Percentiles rank a stretch among this genome's conserved stretches.
phyloP scores from a whole-genome alignment of 2,329 filamentous ascomycete genomes.

The Metarhizium album region DNA sequence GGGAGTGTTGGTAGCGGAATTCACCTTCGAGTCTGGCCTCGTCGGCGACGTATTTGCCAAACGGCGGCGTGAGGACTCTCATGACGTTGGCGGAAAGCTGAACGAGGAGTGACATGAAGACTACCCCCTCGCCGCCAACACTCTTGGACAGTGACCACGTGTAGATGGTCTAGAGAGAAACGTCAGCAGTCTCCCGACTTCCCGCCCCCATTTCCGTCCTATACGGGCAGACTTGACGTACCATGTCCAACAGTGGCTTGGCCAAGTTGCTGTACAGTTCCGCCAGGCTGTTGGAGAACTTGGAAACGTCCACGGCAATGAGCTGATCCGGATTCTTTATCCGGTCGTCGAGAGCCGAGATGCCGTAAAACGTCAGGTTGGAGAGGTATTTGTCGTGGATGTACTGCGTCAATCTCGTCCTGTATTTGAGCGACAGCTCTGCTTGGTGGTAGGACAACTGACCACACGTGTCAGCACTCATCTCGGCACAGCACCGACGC shows the following conservation, averaged over 20 bases:
- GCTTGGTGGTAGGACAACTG: constrained; percentile 95
- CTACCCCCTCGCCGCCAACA: constrained; percentile 90
- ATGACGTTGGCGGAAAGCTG: constrained; percentile 89
- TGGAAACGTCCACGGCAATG: constrained; percentile 91
- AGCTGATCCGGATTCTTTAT: constrained; percentile 98
- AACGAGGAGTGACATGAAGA: constrained; percentile 90
- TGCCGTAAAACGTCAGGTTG: constrained; percentile 96
- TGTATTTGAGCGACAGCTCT: constrained; percentile 84
- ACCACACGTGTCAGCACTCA: neutral
- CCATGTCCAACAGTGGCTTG: constrained; percentile 89
- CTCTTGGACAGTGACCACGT: constrained; percentile 88
- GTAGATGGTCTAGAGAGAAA: constrained; percentile 61
- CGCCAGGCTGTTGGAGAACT: constrained; percentile 89
- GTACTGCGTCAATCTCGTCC: constrained; percentile 82
- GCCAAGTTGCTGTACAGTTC: constrained; percentile 95
- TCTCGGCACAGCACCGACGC: neutral
- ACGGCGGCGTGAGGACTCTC: constrained; percentile 88
- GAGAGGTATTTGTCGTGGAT: constrained; percentile 94
- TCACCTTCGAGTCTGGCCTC: constrained; percentile 91
- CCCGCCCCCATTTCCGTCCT: too few species aligned
- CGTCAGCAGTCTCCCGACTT: constrained; percentile 9
- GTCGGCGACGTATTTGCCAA: constrained; percentile 95
- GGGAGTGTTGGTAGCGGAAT: constrained; percentile 89
- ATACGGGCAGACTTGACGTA: constrained; percentile 23
- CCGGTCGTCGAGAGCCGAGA: constrained; percentile 88